Base-by-base conservation (phyloP, 2,329 filamentous ascomycete species). In the Aureobasidium sp. region DNA sequence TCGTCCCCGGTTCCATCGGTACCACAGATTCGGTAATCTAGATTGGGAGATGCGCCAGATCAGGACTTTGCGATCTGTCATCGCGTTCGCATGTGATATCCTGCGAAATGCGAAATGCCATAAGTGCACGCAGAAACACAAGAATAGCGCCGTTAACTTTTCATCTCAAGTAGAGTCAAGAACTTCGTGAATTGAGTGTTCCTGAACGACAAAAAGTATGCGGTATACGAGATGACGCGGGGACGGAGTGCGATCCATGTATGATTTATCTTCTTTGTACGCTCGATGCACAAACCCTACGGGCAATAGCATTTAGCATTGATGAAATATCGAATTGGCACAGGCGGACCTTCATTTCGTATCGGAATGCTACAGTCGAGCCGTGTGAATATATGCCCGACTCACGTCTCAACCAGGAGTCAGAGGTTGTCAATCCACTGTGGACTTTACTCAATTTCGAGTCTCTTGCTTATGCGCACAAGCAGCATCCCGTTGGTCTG, bases 401-500 rank as follows among this genome's bases (percentile, higher is more conserved):
- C 29, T 31, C 56, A 47, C 40, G 6, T 59, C 40, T 33, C 42
- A 15, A 56, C 39, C 39, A 35, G 24, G 39, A 44, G 27, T 29
- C 40, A 33, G 7, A n/a, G 5, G 15, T 33, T 33, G n/a, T 50
- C 42, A 29, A 44, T 50, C 50, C 17, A 39, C 53, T 33, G 19
- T 31, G 22, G 3, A 24, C 17, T 33, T 61, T 50, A 59, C 40
- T 53, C n/a, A 39, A 50, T 40, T 5, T 45, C 37, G 47, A 63
- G 47, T 24, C 37, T 62, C 59, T 92, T 94, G 57, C 80, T 81
- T 57, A 96, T 81, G 72, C 85, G 86, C 33, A 96, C 84, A 63
- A 97, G 75, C 56, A 97, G 70, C 15, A 85, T 80, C 0, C 90
- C 91, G 24, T 84, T 81, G 2, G 83, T 88, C 62, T 84, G 74